Evolutionary conservation across 768 basidiomycete species (phyloP).

Genomic region (Agrocybe pediades): DNA sequence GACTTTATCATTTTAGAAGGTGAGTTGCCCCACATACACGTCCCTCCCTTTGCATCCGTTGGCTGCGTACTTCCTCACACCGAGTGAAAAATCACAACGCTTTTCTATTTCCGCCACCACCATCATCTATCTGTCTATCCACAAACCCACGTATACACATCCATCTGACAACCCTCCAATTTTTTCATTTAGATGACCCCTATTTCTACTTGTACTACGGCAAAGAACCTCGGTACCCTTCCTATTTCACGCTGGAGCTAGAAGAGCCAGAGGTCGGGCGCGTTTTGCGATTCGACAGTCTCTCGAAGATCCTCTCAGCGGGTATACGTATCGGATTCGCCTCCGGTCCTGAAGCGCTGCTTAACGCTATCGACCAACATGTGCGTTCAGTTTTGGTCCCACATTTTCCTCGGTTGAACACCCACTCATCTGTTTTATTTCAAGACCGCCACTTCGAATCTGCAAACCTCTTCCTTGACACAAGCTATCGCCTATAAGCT

Average conservation of each 20-base stretch:
- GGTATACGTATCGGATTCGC: conserved; percentile 84
- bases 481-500: conserved; percentile 64
- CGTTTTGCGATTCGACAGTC: conserved; percentile 86
- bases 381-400: no score
- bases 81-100: no score
- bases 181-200: conserved; percentile 58
- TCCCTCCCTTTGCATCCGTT: background rate
- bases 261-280: conserved; percentile 69
- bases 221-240: conserved; percentile 58
- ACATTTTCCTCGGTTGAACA: no score
- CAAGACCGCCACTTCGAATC: conserved; percentile 66
- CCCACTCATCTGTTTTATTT: no score
- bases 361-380: conserved; percentile 71
- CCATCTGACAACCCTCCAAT: no score
- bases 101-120: no score
- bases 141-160: no score
- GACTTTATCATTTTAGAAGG: conserved; percentile 89
- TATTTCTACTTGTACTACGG: conserved; percentile 82
- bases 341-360: conserved; percentile 68
- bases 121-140: no score
- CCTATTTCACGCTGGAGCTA: conserved; percentile 81
- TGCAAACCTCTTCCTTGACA: conserved; percentile 65
- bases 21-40: conserved; percentile 23
- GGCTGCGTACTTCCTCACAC: no score
- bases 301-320: conserved; percentile 80